Base-by-base conservation (phyloP, 2,329 filamentous ascomycete species). In the Myriosclerotinia curreyana region DNA sequence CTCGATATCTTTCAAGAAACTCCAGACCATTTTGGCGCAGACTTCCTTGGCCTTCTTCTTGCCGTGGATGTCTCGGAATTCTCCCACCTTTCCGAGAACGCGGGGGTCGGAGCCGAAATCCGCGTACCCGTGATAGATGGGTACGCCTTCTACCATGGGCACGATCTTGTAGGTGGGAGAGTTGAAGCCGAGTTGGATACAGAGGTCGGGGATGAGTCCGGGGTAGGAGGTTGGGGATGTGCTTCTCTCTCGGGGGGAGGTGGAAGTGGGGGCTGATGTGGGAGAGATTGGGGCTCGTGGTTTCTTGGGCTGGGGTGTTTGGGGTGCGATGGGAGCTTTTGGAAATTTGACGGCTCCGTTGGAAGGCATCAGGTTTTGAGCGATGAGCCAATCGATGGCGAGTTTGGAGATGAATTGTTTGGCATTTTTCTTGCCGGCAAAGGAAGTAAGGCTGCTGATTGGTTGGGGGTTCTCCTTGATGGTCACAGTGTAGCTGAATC, bases 41-140 rank as follows among this genome's bases (percentile, higher is more conserved):
- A 77, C 76, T 65, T 82, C 79, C 70, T 79, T 81, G 0, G 80
- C 80, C 55, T 74, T 78, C 72, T 80, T 81, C 74, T 78, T 79
- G 3, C 81, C 81, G 66, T 73, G 79, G 0, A 82, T 72, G 62
- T 77, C 73, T 0, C 72, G 66, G 2, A 80, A 76, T 62, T 77
- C 71, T 31, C 78, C 80, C 22, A 82, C 69, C 3, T 75, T 73
- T 0, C 75, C 74, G 3, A 69, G 68, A 5, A 77, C 69, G 11
- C 69, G 67, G 1, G 68, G 68, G 51, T 74, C 69, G 3, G 60
- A 63, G 14, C 63, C 65, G 50, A 74, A 75, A 62, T 74, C 66
- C 1, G 73, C 73, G 54, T 70, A 71, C 0, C 66, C 70, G 22
- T 67, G 58, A 31, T 68, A 74, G 3, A 74, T 15, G 1, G 70